phyloP scores from a whole-genome alignment of 163 green algal species.

The Coccomyxa subellipsoidea region DNA sequence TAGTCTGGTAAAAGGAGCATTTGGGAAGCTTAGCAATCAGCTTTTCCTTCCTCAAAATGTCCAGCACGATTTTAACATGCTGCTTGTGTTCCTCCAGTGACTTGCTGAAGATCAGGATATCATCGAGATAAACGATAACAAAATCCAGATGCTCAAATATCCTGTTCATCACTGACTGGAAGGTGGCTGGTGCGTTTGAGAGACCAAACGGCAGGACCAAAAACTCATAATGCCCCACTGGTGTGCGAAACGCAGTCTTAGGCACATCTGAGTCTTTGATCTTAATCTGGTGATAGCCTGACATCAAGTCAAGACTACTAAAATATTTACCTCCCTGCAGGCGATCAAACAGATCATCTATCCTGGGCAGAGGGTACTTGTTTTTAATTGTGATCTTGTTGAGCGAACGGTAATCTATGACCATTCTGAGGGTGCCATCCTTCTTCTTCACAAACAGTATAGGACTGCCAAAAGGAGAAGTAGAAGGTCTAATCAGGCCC shows the following conservation, averaged over 20 bases:
- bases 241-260: constrained; percentile 63
- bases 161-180: constrained; percentile 50
- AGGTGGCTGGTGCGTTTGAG: constrained; percentile 57
- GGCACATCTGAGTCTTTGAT: constrained; percentile 40
- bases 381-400: too few relatives aligned
- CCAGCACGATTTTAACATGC: constrained; percentile 46
- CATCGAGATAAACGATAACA: constrained; percentile 67
- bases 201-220: constrained; percentile 60
- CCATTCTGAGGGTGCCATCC: too few relatives aligned
- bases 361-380: too few relatives aligned
- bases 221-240: constrained; percentile 56
- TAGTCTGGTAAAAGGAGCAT: too few relatives aligned
- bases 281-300: constrained; percentile 61
- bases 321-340: constrained; percentile 45
- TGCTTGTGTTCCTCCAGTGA: constrained; percentile 44
- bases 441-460: too few relatives aligned
- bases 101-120: constrained; percentile 59
- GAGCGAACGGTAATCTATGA: too few relatives aligned
- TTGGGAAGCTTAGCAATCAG: too few relatives aligned
- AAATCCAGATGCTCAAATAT: constrained; percentile 42
- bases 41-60: constrained; percentile 34
- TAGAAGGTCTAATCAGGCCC: too few relatives aligned
- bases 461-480: too few relatives aligned
- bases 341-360: constrained; percentile 56
- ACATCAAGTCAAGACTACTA: constrained; percentile 46